phyloP scores from a whole-genome alignment of 2,329 filamentous ascomycete species.

The Venturia asperata region DNA sequence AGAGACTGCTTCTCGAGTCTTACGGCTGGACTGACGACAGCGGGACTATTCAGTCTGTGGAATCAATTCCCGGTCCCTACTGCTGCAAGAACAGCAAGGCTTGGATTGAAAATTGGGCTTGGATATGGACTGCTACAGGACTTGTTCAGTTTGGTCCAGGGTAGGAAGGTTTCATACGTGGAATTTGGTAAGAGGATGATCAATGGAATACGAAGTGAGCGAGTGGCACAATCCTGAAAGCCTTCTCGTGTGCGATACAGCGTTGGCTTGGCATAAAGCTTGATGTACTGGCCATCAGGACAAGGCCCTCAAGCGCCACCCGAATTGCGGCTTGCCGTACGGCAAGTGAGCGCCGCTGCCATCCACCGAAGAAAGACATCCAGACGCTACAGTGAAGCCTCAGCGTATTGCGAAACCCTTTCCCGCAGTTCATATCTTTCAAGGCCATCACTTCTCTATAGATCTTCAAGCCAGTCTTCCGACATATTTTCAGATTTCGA shows the following conservation, averaged over 20 bases:
- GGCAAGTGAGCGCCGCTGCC: neutral
- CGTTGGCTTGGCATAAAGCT: neutral
- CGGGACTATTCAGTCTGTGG: slow-evolving; percentile 79
- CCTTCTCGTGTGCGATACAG: neutral
- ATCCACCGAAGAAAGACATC: neutral
- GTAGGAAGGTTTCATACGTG: slow-evolving; percentile 67
- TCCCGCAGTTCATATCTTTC: neutral
- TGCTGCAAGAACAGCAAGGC: slow-evolving; percentile 58
- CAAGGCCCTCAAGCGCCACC: neutral
- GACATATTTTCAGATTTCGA: neutral
- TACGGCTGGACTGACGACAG: slow-evolving; percentile 73
- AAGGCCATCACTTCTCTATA: neutral
- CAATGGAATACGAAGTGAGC: neutral
- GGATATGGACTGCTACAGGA: slow-evolving; percentile 79
- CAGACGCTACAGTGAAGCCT: neutral
- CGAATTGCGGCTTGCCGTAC: neutral
- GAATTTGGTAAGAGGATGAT: slow-evolving; percentile 42
- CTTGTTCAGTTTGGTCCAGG: slow-evolving; percentile 58
- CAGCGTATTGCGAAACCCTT: neutral
- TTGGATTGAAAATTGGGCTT: slow-evolving; percentile 71
- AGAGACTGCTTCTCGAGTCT: slow-evolving; percentile 76
- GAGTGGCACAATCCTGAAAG: neutral
- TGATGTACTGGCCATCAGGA: neutral
- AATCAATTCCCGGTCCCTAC: slow-evolving; percentile 69
- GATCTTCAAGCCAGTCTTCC: neutral